A percentile compares a stretch with the other conserved stretches of the same genome.
Conservation (phyloP, 352 stramenopile species). For the Globisporangium cystogenes region DNA sequence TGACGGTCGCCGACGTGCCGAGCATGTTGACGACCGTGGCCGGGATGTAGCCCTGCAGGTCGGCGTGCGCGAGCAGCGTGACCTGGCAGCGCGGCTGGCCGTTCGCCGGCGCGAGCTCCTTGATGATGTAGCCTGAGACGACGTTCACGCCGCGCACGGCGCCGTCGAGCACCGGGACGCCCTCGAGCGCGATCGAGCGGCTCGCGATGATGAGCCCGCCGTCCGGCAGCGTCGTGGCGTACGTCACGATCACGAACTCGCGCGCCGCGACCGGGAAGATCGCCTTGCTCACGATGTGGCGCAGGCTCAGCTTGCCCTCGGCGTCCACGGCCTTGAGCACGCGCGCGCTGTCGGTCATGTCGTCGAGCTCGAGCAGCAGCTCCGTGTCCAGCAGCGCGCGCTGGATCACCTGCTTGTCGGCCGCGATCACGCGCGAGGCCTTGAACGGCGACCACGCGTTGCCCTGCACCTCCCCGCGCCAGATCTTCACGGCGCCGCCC, state of each 20-base stretch:
- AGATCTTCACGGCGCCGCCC: constrained; percentile 42
- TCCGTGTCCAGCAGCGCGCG: constrained; percentile 52
- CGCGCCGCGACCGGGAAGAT: constrained; percentile 71
- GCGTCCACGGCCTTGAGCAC: constrained; percentile 50
- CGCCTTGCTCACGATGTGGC: constrained; percentile 72
- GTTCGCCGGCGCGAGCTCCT: constrained; percentile 39
- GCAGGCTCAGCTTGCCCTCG: constrained; percentile 52
- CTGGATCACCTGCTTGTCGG: constrained; percentile 50
- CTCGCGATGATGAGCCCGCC: constrained; percentile 58
- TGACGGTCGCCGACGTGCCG: constrained; percentile 76
- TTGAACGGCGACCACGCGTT: constrained; percentile 72
- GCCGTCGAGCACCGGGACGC: constrained; percentile 40
- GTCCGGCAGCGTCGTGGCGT: constrained; percentile 42
- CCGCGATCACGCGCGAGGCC: constrained; percentile 43
- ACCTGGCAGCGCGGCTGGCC: constrained; percentile 60
- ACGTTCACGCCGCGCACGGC: constrained; percentile 64
- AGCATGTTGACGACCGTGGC: constrained; percentile 81
- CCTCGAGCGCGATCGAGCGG: constrained; percentile 45
- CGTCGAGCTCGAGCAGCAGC: constrained; percentile 65
- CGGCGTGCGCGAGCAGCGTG: constrained; percentile 69
- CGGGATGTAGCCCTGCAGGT: constrained; percentile 76
- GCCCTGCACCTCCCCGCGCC: constrained; percentile 54
- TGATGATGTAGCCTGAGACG: constrained; percentile 77
- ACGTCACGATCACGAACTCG: constrained; percentile 72
- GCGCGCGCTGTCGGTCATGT: constrained; percentile 68